Evolutionary conservation across 2,329 filamentous ascomycete genomes (phyloP), one percentile per base, ranked within the genome.

Genomic region (Sclerotinia spermophila): DNA sequence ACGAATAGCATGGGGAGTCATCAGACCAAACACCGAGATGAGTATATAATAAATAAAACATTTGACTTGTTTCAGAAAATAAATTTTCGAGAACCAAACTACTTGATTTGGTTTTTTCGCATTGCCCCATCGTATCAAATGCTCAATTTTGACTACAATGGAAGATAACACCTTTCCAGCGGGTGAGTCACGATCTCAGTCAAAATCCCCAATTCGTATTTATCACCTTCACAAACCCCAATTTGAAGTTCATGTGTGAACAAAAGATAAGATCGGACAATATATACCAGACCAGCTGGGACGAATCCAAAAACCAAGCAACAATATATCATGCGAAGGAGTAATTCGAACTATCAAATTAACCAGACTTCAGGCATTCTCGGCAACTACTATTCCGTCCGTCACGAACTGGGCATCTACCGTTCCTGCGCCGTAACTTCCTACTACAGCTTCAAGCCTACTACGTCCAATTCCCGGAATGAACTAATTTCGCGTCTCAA

Each of bases 81-180:
- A 21, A 7, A 10, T 1, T 10, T 40, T 42, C 5, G n/a, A n/a
- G n/a, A n/a, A n/a, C n/a, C n/a, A n/a, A n/a, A n/a, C n/a, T n/a
- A n/a, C n/a, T n/a, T n/a, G n/a, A n/a, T n/a, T n/a, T n/a, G n/a
- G 6, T 42, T 42, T 60, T 38, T 40, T 27, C n/a, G 30, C 44
- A 61, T 2, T 5, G 6, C 5, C 48, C 17, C n/a, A 17, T 53
- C 48, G 48, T 7, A 30, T 53, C n/a, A 2, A 15, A 53, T 7
- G 8, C n/a, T 17, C 0, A 27, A 6, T 30, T 17, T 53, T 13
- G n/a, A 48, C 0, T 17, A 55, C 17, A 44, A 67, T 67, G 38
- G 65, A 58, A 44, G 2, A 33, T 11, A 53, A 67, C 44, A 67
- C 51, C n/a, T 67, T 67, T 42, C 51, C 65, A 35, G 65, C 65